Conservation (phyloP, 176 grass and related monocot genomes). For the Cymbopogon citratus region DNA sequence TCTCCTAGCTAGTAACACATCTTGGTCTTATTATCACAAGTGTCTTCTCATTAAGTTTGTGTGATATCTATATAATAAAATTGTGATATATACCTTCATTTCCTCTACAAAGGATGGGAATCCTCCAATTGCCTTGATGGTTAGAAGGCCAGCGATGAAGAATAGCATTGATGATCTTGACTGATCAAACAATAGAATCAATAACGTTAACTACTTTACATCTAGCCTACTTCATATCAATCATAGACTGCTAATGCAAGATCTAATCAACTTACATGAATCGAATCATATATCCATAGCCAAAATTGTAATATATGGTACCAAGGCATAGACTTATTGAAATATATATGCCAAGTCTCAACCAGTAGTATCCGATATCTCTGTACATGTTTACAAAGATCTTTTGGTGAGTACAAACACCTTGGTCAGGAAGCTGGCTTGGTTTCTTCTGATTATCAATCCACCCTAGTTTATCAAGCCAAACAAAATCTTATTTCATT, state of each 20-base stretch:
- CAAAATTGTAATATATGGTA: conserved; percentile 41
- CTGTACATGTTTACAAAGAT: conserved; percentile 58
- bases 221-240: neutral
- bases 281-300: conserved; percentile 33
- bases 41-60: neutral
- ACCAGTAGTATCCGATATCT: conserved; percentile 52
- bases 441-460: conserved; percentile 1
- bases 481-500: neutral
- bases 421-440: conserved; percentile 29
- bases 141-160: conserved; percentile 41
- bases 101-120: conserved; percentile 77
- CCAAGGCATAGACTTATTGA: conserved; percentile 40
- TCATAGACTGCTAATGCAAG: neutral
- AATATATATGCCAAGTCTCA: conserved; percentile 40
- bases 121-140: conserved; percentile 66
- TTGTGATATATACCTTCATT: conserved; percentile 53
- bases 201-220: neutral
- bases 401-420: conserved; percentile 35
- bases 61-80: neutral
- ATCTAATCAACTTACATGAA: conserved; percentile 25
- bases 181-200: conserved; percentile 28
- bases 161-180: conserved; percentile 55
- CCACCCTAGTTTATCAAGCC: conserved; percentile 1
- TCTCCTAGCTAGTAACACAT: neutral
- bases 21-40: neutral